Evolutionary conservation across 2,329 filamentous ascomycete genomes (phyloP), one percentile per base, ranked within the genome.

Genomic region (Neophaeococcomyces mojaviensis): DNA sequence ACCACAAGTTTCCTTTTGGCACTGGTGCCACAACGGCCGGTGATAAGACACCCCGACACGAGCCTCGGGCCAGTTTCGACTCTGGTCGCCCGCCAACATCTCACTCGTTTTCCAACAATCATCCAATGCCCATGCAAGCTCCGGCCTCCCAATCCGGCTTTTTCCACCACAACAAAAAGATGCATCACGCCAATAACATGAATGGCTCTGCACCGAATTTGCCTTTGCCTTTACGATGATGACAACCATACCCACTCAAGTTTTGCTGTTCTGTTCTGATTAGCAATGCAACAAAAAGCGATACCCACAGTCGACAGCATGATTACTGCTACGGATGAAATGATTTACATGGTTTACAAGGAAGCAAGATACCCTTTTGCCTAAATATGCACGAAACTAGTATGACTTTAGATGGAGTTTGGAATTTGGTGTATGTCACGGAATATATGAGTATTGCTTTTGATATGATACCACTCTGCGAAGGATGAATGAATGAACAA

Each of bases 51-150:
- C 86, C 88, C 55, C 84, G 86, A 68, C 87, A 94, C 70, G 81
- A 82, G 66, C 76, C 84, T 65, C 84, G 88, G 66, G 82, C 82
- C 65, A 94, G 88, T 64, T 87, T 85, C 65, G 88, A 94, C 69
- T 92, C 86, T 74, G 88, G 88, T 66, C 86, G 88, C 64, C 88
- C 88, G 66, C 90, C 86, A 63, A 94, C 88, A 73, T 92, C 88
- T 73, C 86, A 94, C 83, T 94, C 88, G 77, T 86, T 84, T 85
- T 90, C 87, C 81, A 87, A 87, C 88, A 28, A 28, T 6, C 92
- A 86, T 86, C 88, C 77, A 34, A 87, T 81, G 74, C 86, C 85
- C 58, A 84, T 88, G 77, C 86, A 86, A 76, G 84, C 86, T 79
- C 88, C 84, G 30, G 18, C n/a, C n/a, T 28, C 36, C 30, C 41